Conservation (phyloP, 495 filamentous ascomycete species). For the Evernia prunastri region DNA sequence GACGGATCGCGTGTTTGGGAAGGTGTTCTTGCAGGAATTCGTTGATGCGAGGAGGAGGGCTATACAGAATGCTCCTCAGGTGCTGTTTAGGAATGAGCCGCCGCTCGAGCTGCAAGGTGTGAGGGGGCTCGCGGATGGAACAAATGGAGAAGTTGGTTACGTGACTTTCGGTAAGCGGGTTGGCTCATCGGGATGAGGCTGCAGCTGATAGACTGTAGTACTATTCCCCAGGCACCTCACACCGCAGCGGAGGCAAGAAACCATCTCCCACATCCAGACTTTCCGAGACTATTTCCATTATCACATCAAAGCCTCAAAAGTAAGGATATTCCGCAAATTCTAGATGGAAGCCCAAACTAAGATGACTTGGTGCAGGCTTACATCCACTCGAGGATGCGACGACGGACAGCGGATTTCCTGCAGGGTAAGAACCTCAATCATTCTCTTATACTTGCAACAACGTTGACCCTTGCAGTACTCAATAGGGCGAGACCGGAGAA, state of each 20-base stretch:
- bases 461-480: conserved; percentile 55
- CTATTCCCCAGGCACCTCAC: conserved; percentile 94
- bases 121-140: conserved; percentile 64
- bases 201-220: conserved; percentile 47
- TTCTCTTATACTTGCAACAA: neutral
- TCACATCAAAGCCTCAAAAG: conserved; percentile 98
- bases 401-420: conserved; percentile 93
- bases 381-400: conserved; percentile 96
- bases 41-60: conserved; percentile 91
- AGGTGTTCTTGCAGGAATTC: conserved; percentile 94
- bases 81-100: conserved; percentile 92
- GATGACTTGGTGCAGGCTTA: conserved; percentile 58
- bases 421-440: conserved; percentile 56
- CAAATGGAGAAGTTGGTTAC: conserved; percentile 83
- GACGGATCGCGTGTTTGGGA: conserved; percentile 93
- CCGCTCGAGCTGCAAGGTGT: conserved; percentile 85
- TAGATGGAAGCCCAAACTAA: neutral
- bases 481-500: conserved; percentile 87
- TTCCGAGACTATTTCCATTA: conserved; percentile 99
- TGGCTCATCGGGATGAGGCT: neutral
- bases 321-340: conserved; percentile 31
- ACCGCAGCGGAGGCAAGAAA: conserved; percentile 79
- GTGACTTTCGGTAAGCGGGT: conserved; percentile 78
- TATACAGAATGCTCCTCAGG: conserved; percentile 96
- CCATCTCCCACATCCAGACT: conserved; percentile 97